Evolutionary conservation across 768 basidiomycete genomes (phyloP), one percentile per base, ranked within the genome.

Genomic region (Mrakia blollopis): DNA sequence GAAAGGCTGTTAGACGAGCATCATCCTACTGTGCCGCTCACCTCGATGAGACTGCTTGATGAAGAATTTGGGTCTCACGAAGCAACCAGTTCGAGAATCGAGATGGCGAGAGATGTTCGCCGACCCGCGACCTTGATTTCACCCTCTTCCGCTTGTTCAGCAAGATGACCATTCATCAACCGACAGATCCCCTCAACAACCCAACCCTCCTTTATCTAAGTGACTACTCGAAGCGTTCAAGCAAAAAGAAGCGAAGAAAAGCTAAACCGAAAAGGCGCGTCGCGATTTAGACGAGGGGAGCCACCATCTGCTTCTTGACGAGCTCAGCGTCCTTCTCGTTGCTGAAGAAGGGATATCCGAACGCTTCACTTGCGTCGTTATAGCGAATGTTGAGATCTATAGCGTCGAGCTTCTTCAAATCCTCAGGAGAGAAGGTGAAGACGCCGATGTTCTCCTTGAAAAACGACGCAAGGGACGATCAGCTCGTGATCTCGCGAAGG

Each of bases 241-340:
- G 18, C 39, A 9, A 68, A 6, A n/a, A n/a, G n/a, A n/a, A n/a
- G n/a, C n/a, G n/a, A n/a, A n/a, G n/a, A n/a, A n/a, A n/a, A n/a
- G n/a, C n/a, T n/a, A n/a, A n/a, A n/a, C n/a, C n/a, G n/a, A n/a
- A n/a, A n/a, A n/a, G n/a, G n/a, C n/a, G n/a, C n/a, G n/a, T n/a
- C n/a, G n/a, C n/a, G n/a, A n/a, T n/a, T n/a, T n/a, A n/a, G n/a
- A n/a, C n/a, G n/a, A n/a, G n/a, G 3, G 32, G 35, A 39, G 32
- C 65, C 32, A 74, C 41, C 73, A 65, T 75, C 74, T 75, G 67
- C 74, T 75, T 75, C 74, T 69, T 75, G 67, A 75, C 74, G 25
- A 57, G 44, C 37, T 69, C 74, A 4, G 50, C 37, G 14, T 54
- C 21, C 74, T 75, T 75, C 67, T 70, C 67, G 67, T 41, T 68